phyloP scores from a whole-genome alignment of 78 protist genomes.

The Dictyostelium citrinum region DNA sequence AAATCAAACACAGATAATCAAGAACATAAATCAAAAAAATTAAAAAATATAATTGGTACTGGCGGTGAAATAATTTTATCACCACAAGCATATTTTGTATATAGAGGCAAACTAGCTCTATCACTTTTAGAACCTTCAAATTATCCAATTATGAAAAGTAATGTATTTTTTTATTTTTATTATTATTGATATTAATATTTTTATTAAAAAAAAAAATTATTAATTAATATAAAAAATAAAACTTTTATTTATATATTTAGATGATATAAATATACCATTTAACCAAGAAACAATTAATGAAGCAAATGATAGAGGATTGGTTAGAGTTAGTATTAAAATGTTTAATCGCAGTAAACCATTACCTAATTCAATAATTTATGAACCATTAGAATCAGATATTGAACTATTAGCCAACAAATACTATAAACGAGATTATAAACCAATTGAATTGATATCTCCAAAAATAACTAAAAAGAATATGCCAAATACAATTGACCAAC shows the following conservation, averaged over 20 bases:
- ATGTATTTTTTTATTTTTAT: neutral
- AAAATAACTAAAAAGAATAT: neutral
- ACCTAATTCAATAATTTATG: slow-evolving; percentile 47
- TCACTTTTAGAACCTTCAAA: slow-evolving; percentile 15
- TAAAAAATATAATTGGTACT: slow-evolving; percentile 12
- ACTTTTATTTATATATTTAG: neutral
- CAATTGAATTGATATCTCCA: slow-evolving; percentile 9
- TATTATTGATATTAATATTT: neutral
- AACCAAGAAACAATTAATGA: neutral
- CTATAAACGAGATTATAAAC: neutral
- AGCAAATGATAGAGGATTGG: slow-evolving; percentile 48
- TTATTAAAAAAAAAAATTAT: neutral
- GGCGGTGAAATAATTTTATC: neutral
- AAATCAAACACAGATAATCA: neutral
- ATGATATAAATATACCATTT: neutral
- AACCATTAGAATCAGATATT: slow-evolving; percentile 11
- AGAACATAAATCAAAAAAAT: slow-evolving; percentile 10
- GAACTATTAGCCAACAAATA: neutral
- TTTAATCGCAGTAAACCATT: slow-evolving; percentile 47
- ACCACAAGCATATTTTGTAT: slow-evolving; percentile 46
- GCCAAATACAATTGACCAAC: neutral
- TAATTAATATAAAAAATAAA: neutral
- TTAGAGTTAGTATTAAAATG: slow-evolving; percentile 55
- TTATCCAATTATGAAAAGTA: slow-evolving; percentile 55
- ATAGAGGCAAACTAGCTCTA: slow-evolving; percentile 59